These are phyloP conservation scores for Penicillium coffeae DNA, from an alignment of 495 filamentous ascomycete genomes.

Conservation along the genomic window DNA sequence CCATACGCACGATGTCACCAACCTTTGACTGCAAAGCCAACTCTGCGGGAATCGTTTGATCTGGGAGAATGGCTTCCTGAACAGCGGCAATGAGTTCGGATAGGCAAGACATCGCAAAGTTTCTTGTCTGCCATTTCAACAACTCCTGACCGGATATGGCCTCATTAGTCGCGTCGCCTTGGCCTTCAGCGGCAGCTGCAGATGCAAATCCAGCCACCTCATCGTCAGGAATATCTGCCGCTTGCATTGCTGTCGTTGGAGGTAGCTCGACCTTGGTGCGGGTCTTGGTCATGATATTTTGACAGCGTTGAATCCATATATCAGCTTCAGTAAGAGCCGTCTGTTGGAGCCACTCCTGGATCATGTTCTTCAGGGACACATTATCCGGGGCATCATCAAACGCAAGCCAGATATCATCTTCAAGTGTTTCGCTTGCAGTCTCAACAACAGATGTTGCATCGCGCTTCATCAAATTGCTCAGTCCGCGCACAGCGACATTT, in stretches of 20 bases:
- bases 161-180: conserved; percentile 57
- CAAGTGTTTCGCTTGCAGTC: conserved; percentile 69
- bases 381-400: conserved; percentile 74
- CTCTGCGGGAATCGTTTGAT: conserved; percentile 67
- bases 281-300: conserved; percentile 84
- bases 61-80: conserved; percentile 65
- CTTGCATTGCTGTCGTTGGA: conserved; percentile 44
- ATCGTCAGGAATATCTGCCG: conserved; percentile 83
- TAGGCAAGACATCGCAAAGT: conserved; percentile 91
- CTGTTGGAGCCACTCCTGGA: conserved; percentile 88
- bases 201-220: conserved; percentile 93
- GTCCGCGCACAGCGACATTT: conserved; percentile 77
- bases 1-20: conserved; percentile 93
- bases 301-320: conserved; percentile 82
- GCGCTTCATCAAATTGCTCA: conserved; percentile 93
- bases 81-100: conserved; percentile 74
- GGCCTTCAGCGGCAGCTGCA: conserved; percentile 57
- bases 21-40: conserved; percentile 75
- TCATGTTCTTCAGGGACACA: conserved; percentile 71
- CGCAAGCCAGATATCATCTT: conserved; percentile 88
- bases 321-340: conserved; percentile 72
- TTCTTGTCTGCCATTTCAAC: conserved; percentile 91
- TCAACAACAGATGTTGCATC: conserved; percentile 75
- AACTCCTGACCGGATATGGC: conserved; percentile 74
- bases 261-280: conserved; percentile 54